Evolutionary conservation across 2,329 filamentous ascomycete genomes (phyloP).

Genomic region (Didymella glomerata): DNA sequence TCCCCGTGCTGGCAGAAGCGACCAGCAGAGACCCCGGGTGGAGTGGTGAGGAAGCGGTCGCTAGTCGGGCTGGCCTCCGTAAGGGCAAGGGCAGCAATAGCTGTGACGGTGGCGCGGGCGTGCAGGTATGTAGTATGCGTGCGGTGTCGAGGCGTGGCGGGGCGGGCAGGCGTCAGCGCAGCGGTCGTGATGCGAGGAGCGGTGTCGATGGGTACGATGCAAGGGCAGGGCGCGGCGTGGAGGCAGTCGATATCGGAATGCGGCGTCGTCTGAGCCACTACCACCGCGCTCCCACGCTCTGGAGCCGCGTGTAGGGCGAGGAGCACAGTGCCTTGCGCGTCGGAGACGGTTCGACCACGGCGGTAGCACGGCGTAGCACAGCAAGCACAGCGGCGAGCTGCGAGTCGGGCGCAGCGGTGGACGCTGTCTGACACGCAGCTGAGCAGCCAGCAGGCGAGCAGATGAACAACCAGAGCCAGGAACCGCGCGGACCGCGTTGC

Average conservation of each 20-base stretch:
- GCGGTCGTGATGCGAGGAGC: constrained; percentile 13
- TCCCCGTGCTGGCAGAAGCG: constrained; percentile 29
- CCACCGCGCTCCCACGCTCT: constrained; percentile 22
- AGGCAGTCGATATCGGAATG: constrained; percentile 15
- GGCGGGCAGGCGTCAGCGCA: constrained; percentile 21
- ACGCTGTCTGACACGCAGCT: not conserved
- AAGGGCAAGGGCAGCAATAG: constrained; percentile 6
- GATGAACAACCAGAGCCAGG: not conserved
- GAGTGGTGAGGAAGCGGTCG: constrained; percentile 2
- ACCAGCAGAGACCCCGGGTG: constrained; percentile 45
- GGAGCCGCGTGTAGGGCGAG: constrained; percentile 22
- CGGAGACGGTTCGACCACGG: constrained; percentile 9
- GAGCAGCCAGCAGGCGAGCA: not conserved
- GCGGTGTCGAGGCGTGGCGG: not conserved
- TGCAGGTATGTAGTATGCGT: constrained; percentile 13
- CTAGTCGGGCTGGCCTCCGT: constrained; percentile 9
- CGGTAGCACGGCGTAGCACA: too few relatives aligned
- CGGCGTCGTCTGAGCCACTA: constrained; percentile 23
- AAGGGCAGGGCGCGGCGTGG: constrained; percentile 14
- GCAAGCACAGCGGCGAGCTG: constrained; percentile 11
- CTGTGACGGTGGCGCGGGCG: constrained; percentile 1
- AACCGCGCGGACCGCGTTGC: constrained; percentile 1
- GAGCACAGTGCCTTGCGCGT: constrained; percentile 13
- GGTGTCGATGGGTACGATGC: constrained; percentile 1
- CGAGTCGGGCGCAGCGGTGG: constrained; percentile 9